Conservation (phyloP, 768 basidiomycete genomes). For the Termitomyces sp. region DNA sequence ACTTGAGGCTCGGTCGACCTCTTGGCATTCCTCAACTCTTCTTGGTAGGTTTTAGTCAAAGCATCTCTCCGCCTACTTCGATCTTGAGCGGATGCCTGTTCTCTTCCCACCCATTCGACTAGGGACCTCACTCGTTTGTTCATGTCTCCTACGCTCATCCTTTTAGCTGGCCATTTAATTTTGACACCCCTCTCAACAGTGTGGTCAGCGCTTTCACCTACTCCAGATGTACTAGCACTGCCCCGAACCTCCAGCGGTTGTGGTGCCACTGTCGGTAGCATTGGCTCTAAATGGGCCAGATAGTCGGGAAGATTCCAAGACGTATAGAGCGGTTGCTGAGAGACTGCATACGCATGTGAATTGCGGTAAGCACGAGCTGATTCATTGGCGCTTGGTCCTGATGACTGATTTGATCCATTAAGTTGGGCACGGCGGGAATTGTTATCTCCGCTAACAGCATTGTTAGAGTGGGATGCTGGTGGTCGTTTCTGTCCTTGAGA, state of each 20-base stretch:
- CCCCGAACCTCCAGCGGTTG: constrained; percentile 68
- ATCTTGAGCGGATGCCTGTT: constrained; percentile 73
- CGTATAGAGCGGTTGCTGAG: constrained; percentile 73
- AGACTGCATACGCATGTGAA: constrained; percentile 74
- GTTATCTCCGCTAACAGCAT: constrained; percentile 31
- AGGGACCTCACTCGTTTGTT: constrained; percentile 88
- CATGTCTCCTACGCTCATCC: constrained; percentile 97
- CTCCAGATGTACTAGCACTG: constrained; percentile 18
- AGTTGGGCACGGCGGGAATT: constrained; percentile 44
- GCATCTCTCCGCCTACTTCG: constrained; percentile 65
- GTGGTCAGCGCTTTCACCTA: constrained; percentile 50
- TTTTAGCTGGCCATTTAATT: constrained; percentile 90
- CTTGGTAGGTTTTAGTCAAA: constrained; percentile 48
- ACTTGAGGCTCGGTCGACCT: constrained; percentile 3
- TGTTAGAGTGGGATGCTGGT: constrained; percentile 25
- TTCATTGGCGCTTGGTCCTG: constrained; percentile 35
- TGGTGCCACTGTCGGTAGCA: constrained; percentile 74
- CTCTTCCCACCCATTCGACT: constrained; percentile 90
- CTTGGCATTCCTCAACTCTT: constrained; percentile 15
- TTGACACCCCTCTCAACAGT: constrained; percentile 74
- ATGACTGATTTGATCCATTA: constrained; percentile 29
- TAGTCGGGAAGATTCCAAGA: constrained; percentile 95
- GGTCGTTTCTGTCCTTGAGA: constrained; percentile 34
- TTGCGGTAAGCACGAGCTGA: constrained; percentile 66
- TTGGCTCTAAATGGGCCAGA: constrained; percentile 77